Percentiles rank a stretch among this genome's conserved stretches.
Conservation (phyloP, 1,284 basidiomycete genomes). For the Moesziomyces globuligerus region DNA sequence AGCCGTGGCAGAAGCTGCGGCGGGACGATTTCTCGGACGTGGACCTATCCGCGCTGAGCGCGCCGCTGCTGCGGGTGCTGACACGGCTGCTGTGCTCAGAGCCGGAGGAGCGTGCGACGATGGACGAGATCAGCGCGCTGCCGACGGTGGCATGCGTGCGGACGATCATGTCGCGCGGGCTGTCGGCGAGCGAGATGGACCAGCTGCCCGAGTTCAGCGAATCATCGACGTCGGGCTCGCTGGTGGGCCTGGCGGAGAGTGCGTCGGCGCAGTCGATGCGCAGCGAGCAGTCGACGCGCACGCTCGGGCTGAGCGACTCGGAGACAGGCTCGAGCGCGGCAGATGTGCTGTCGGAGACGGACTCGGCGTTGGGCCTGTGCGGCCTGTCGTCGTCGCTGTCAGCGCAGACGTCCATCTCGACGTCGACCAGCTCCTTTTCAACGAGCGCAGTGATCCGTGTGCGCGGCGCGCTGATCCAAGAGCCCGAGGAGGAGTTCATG, state of each 20-base stretch:
- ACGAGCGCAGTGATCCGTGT: constrained; percentile 42
- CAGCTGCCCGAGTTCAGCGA: constrained; percentile 60
- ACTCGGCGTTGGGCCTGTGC: constrained; percentile 33
- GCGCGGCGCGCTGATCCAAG: constrained; percentile 63
- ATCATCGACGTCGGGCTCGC: constrained; percentile 27
- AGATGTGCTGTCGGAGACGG: constrained; percentile 20
- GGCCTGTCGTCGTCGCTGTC: constrained; percentile 27
- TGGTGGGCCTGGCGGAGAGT: constrained; percentile 21
- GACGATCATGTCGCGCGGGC: constrained; percentile 51
- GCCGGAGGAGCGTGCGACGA: constrained; percentile 50
- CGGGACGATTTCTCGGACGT: constrained; percentile 91
- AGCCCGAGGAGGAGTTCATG: constrained; percentile 59
- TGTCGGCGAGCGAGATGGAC: constrained; percentile 59
- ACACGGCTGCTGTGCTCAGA: constrained; percentile 49
- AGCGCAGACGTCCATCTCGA: constrained; percentile 22
- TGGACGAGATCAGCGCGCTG: constrained; percentile 49
- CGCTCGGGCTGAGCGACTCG: constrained; percentile 23
- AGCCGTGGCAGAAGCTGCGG: constrained; percentile 92
- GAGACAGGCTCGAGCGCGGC: constrained; percentile 23
- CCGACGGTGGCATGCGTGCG: constrained; percentile 55
- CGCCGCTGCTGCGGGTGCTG: constrained; percentile 59
- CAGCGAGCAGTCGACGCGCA: constrained; percentile 34
- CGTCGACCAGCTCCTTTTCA: constrained; percentile 29
- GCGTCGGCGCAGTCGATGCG: constrained; percentile 24
- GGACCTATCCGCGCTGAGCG: constrained; percentile 74